Base-by-base conservation (phyloP, 768 basidiomycete genomes). In the Leccinum disarticulatum region DNA sequence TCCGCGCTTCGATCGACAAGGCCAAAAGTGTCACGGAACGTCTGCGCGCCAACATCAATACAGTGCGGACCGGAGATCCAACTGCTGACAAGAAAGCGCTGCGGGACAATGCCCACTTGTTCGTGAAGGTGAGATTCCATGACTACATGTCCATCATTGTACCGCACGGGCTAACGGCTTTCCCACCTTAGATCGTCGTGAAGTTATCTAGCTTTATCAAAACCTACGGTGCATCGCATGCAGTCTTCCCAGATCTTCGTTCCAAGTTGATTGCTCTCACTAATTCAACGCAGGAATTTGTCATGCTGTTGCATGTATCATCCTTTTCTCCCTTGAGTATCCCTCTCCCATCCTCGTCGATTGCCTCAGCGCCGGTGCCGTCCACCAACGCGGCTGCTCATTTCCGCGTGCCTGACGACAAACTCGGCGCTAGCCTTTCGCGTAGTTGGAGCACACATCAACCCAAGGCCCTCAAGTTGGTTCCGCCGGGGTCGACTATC, bases 281-380 rank as follows among this genome's bases (percentile, higher is more conserved):
- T 22, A 89, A 91, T 66, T 83, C 87, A 13, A 93, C 93, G 11
- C 87, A 95, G 73, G 92, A 92, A 71, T 90, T 94, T 66, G 87
- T 91, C 52, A 91, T 93, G 64, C 78, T 96, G 52, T 77, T 95
- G 17, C 91, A 93, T 67, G 88, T 93, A 51, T 93, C 93, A 7
- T 91, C 90, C 0, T 86, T 91, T 64, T 84, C 91, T 47, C 83
- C 87, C 10, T 74, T 82, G 4, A 70, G 82, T 15, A 81, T 82
- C 2, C 75, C 76, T 43, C 78, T 84, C 41, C 78, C 87, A 13
- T 84, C 83, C 68, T 87, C 88, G 46, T 88, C 90, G 9, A 77
- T 85, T 73, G 69, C 69, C 31, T 60, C 69, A 61, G 74, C 64
- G 60, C 76, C 59, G 4, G 58, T 58, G 14, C 65, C 63, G 17